Conservation (phyloP, 1,139 yeast genomes). For the Sugiyamaella pinicola region DNA sequence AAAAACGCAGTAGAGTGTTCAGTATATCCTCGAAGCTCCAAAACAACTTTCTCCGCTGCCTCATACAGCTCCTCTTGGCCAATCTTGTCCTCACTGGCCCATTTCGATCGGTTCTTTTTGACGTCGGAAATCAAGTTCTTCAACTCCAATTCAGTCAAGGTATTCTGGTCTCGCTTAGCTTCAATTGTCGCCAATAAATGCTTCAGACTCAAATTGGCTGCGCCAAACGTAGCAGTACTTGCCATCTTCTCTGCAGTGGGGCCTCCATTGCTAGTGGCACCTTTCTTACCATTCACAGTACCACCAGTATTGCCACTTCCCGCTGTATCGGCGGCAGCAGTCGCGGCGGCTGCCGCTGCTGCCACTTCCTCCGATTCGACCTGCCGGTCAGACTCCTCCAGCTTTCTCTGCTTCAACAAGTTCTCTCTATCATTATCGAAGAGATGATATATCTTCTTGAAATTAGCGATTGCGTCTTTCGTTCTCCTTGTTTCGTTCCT, state of each 20-base stretch:
- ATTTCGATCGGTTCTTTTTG: conserved; percentile 89
- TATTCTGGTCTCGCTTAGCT: conserved; percentile 69
- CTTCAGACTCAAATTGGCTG: conserved; percentile 79
- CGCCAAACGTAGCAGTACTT: conserved; percentile 62
- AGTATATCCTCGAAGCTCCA: conserved; percentile 86
- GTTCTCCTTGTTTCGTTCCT: conserved; percentile 18
- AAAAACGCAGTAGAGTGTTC: conserved; percentile 96
- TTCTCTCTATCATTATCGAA: conserved; percentile 85
- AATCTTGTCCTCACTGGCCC: conserved; percentile 92
- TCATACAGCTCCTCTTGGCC: conserved; percentile 98
- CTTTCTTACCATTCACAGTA: conserved; percentile 24
- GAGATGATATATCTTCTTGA: conserved; percentile 62
- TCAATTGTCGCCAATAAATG: conserved; percentile 80
- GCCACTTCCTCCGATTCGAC: conserved; percentile 48
- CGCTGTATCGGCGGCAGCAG: conserved; percentile 22
- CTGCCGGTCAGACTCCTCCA: conserved; percentile 78
- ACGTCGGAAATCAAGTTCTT: conserved; percentile 88
- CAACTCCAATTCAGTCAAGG: conserved; percentile 81
- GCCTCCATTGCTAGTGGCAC: conserved; percentile 12
- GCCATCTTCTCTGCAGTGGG: conserved; percentile 20
- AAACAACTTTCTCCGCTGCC: conserved; percentile 92
- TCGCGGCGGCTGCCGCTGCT: not conserved
- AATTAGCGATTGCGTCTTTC: conserved; percentile 42
- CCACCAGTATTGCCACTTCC: conserved; percentile 3
- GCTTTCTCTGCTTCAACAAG: conserved; percentile 69